Conservation (phyloP, 2,329 filamentous ascomycete species). For the Venturia oleaginea region DNA sequence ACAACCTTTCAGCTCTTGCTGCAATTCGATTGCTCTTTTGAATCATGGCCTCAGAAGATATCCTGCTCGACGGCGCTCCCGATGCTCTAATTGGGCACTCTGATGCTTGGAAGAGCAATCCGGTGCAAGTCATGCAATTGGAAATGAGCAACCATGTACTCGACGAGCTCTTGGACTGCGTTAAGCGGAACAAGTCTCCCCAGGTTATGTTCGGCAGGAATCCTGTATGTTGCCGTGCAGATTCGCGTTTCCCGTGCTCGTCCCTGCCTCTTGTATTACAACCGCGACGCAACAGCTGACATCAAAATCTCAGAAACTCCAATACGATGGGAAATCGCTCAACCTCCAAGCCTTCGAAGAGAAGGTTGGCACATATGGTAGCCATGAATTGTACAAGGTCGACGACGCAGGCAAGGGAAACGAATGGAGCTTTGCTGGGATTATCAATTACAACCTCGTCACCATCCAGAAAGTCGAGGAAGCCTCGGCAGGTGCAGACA, state of each 20-base stretch:
- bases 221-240: conserved; percentile 27
- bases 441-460: conserved; percentile 47
- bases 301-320: conserved; percentile 10
- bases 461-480: conserved; percentile 45
- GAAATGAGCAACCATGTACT: conserved; percentile 32
- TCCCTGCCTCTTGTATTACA: conserved; percentile 4
- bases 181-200: conserved; percentile 27
- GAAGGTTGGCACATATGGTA: conserved; percentile 31
- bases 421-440: conserved; percentile 46
- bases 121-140: conserved; percentile 33
- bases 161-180: conserved; percentile 31
- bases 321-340: conserved; percentile 11
- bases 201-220: conserved; percentile 31
- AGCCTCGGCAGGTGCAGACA: conserved; percentile 47
- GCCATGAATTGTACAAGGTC: conserved; percentile 47
- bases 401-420: conserved; percentile 30
- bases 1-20: not conserved
- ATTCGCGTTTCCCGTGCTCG: not conserved
- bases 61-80: conserved; percentile 26
- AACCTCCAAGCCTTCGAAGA: conserved; percentile 24
- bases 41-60: not conserved
- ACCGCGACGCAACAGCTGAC: conserved; percentile 12
- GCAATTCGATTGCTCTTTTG: not conserved
- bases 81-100: conserved; percentile 27
- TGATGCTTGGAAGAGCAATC: conserved; percentile 21